Conservation (phyloP, 208 protist genomes). For the Acanthamoeba sp. region DNA sequence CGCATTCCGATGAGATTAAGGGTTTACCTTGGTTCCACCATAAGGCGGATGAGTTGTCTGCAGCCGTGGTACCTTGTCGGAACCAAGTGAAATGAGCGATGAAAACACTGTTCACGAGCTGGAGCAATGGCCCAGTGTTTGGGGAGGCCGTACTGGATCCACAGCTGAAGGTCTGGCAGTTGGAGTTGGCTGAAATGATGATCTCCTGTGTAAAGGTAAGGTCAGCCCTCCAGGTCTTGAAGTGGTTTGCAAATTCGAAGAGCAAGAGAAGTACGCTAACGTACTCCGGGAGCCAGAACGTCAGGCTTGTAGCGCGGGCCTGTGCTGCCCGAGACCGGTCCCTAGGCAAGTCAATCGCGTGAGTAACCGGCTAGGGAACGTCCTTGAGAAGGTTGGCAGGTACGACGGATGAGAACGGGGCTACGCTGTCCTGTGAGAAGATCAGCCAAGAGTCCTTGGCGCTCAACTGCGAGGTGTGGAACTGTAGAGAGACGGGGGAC, state of each 20-base stretch:
- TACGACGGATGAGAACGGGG: constrained; percentile 37
- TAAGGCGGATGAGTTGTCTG: not conserved
- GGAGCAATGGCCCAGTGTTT: too few relatives aligned
- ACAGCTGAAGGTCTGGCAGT: not conserved
- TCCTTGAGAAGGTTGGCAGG: too few relatives aligned
- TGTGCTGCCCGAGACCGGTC: not conserved
- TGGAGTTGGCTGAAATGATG: constrained; percentile 45
- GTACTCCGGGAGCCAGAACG: constrained; percentile 15
- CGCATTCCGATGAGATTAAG: too few relatives aligned
- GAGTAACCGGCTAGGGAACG: not conserved
- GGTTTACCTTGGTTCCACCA: constrained; percentile 45
- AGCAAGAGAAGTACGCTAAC: not conserved
- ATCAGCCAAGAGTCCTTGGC: not conserved
- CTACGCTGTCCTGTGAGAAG: constrained; percentile 65
- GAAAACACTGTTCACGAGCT: too few relatives aligned
- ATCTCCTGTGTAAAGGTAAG: not conserved
- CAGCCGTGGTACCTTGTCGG: too few relatives aligned
- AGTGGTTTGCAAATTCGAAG: too few relatives aligned
- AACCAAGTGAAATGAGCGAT: too few relatives aligned
- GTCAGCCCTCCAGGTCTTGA: too few relatives aligned
- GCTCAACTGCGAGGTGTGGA: not conserved
- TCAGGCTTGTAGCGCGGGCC: constrained; percentile 29
- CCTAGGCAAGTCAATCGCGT: not conserved
- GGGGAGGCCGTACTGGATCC: not conserved
- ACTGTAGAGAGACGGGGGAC: not conserved